Conservation (phyloP, 305 asterid species). For the Solanum aculeatissimum region DNA sequence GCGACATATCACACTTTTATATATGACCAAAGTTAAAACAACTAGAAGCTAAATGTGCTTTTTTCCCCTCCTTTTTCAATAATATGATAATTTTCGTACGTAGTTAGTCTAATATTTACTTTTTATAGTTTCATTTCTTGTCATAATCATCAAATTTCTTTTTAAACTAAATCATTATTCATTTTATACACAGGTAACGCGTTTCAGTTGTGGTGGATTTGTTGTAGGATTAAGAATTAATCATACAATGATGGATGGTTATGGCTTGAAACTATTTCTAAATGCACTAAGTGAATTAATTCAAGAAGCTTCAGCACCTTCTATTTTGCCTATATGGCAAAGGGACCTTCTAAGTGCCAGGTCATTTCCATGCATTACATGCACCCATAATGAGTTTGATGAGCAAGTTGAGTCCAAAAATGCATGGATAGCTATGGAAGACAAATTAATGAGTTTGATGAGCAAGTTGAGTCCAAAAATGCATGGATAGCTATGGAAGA, state of each 20-base stretch:
- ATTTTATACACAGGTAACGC: not conserved
- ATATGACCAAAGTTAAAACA: no score
- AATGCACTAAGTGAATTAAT: not conserved
- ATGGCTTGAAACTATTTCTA: not conserved
- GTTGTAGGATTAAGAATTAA: not conserved
- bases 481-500: not conserved
- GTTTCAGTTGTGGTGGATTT: slow-evolving; percentile 12
- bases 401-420: not conserved
- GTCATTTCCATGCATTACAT: not conserved
- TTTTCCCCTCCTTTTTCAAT: no score
- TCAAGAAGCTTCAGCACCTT: not conserved
- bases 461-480: not conserved
- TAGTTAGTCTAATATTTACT: no score
- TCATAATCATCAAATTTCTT: no score
- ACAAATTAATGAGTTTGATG: not conserved
- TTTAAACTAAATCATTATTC: no score
- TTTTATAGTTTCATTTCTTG: no score
- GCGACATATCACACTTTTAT: no score
- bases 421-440: not conserved
- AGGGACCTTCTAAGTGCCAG: slow-evolving; percentile 2
- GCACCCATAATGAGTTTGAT: not conserved
- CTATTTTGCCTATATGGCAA: not conserved
- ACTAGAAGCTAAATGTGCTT: no score
- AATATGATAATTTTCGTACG: no score
- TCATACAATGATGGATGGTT: not conserved